Base-by-base conservation (phyloP, 2,329 filamentous ascomycete species). In the Colletotrichum tofieldiae region DNA sequence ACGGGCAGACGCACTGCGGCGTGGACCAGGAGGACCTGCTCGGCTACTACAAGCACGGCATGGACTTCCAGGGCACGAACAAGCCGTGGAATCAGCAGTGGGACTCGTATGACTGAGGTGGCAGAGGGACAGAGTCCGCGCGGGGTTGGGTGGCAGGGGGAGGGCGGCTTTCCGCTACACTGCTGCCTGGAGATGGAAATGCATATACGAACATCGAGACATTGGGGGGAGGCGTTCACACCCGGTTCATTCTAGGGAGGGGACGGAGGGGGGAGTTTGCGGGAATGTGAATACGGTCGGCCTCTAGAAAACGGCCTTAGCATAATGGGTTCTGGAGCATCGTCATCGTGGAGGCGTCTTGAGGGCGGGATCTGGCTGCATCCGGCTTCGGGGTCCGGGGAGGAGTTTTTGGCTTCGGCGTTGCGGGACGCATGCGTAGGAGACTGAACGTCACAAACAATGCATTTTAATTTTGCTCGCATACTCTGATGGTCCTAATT, bases 11-110 rank as follows among this genome's bases (percentile, higher is more conserved):
- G 74, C 93, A 95, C 84, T 92, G 93, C 78, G 93, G 93, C 16
- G 89, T 96, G 69, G 93, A 96, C 78, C 87, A 94, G 82, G 93
- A 95, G 83, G 91, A 93, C 79, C 83, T 95, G 77, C 83, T 87
- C 72, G 88, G 87, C 72, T 83, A 80, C 69, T 95, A 94, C 80
- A 90, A 88, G 79, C 91, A 93, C 79, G 92, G 92, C 6, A 80
- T 87, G 54, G 85, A 87, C 68, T 85, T 86, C 41, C 81, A 82
- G 20, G 78, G 82, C 73, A 84, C 84, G 35, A 89, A 86, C 67
- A 84, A 86, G 77, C 88, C 88, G 35, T 91, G 88, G 88, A 80
- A 83, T 52, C 81, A 77, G 54, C 78, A 79, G 67, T 85, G 84
- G 84, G 83, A 84, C 73, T 77, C 62, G 32, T 71, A 73, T 5